Evolutionary conservation across 1,139 yeast species (phyloP), one percentile per base, ranked within the genome.

Genomic region (Keqinozyma sinolaborantium): DNA sequence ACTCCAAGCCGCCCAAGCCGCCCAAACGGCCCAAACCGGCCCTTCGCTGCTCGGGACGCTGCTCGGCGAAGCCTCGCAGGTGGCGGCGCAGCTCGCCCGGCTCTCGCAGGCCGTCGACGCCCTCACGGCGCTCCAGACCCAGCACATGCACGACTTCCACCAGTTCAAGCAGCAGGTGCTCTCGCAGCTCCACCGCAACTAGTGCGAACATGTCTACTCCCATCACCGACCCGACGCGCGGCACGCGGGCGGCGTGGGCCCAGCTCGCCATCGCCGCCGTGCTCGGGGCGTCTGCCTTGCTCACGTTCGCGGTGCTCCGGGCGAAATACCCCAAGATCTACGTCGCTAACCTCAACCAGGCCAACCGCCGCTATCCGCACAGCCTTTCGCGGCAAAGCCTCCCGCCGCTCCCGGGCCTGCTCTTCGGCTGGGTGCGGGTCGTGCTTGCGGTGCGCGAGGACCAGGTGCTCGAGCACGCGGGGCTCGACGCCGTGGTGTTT

Each of bases 401-500:
- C 29, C 69, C 72, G 12, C 44, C 47, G 35, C 48, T 63, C 25
- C 74, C 70, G 14, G 54, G 46, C 30, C 70, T 85, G 4, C 51
- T 84, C 14, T 80, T 88, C 47, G 87, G 92, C 1, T 90, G 97
- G 96, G 65, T 90, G 5, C 73, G 79, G 1, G 74, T 78, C 0
- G 60, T 90, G 12, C 77, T 75, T 52, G 58, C 58, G 12, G 77
- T 88, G 12, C 69, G 72, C 16, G 97, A 92, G 47, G 73, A 76
- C 23, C 87, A 88, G 43, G 77, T 92, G 2, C 65, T 92, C 33
- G 90, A 86, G 39, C 83, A 82, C 50, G 96, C 97, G 1, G 98
- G 98, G 0, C 62, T 92, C 26, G 98, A 92, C 59, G 97, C 97
- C 0, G 88, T 76, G 58, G 97, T 90, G 33, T 86, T 82, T 48